Conservation (phyloP, 768 basidiomycete genomes). For the Rhizopogon vulgaris region DNA sequence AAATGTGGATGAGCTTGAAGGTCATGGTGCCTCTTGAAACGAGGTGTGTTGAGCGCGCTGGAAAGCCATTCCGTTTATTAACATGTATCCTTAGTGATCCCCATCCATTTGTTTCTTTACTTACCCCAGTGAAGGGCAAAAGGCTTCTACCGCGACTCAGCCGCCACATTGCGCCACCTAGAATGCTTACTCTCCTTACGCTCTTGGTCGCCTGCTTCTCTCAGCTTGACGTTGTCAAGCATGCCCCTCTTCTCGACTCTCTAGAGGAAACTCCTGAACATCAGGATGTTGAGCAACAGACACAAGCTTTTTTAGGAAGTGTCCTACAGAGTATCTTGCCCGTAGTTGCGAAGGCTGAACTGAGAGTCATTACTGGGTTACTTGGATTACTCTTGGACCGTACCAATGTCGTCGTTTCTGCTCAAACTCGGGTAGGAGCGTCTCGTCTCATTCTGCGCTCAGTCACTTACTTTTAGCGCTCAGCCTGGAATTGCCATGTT, state of each 20-base stretch:
- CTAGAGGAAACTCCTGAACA: constrained; percentile 56
- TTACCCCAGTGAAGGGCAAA: constrained; percentile 88
- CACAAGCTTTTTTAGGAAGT: constrained; percentile 80
- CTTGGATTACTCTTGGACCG: constrained; percentile 78
- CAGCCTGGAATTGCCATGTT: constrained; percentile 91
- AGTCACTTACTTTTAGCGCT: constrained; percentile 1
- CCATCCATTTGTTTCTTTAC: constrained; percentile 93
- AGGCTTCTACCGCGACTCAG: constrained; percentile 84
- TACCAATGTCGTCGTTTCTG: constrained; percentile 65
- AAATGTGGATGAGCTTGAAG: constrained; percentile 74
- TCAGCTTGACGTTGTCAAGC: constrained; percentile 85
- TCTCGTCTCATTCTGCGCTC: neutral
- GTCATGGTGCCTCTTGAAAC: constrained; percentile 92
- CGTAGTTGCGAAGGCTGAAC: constrained; percentile 69
- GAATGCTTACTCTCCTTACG: constrained; percentile 83
- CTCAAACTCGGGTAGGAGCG: constrained; percentile 70
- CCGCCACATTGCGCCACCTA: constrained; percentile 70
- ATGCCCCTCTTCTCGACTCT: constrained; percentile 68
- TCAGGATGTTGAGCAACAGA: constrained; percentile 77
- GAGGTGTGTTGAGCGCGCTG: constrained; percentile 45
- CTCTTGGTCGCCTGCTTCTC: constrained; percentile 91
- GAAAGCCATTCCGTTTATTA: neutral
- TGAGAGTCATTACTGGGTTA: constrained; percentile 82
- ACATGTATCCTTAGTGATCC: constrained; percentile 53
- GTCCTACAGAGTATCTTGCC: constrained; percentile 84